Evolutionary conservation across 192 early-diverging fungal species (phyloP).

Genomic region (Backusella tuberculispora): DNA sequence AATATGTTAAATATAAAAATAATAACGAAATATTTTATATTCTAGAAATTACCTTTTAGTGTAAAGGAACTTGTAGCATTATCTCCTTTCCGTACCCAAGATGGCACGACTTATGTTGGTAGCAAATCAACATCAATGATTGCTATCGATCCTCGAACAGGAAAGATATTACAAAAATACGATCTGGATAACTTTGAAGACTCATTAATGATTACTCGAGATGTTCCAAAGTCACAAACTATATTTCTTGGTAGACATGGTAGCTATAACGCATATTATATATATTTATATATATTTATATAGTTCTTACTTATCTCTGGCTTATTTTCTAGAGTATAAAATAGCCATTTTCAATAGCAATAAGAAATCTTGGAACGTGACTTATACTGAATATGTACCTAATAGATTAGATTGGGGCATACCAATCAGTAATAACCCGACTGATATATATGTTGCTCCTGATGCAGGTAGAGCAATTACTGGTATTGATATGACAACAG

Average conservation of each 20-base stretch:
- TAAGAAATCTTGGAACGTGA: constrained; percentile 39
- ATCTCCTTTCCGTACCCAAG: constrained; percentile 55
- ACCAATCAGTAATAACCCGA: constrained; percentile 20
- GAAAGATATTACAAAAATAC: constrained; percentile 60
- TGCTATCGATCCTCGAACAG: constrained; percentile 70
- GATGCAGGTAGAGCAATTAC: constrained; percentile 36
- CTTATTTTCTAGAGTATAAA: constrained; percentile 51
- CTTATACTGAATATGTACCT: constrained; percentile 49
- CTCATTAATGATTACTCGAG: constrained; percentile 25
- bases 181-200: constrained; percentile 48
- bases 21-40: background rate
- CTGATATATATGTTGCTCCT: constrained; percentile 42
- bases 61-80: constrained; percentile 70
- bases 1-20: no score
- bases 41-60: constrained; percentile 65
- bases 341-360: constrained; percentile 54
- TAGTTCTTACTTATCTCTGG: background rate
- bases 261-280: background rate
- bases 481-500: constrained; percentile 34
- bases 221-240: constrained; percentile 34
- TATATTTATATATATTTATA: background rate
- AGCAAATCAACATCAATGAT: constrained; percentile 66
- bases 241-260: constrained; percentile 44
- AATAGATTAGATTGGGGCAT: constrained; percentile 36
- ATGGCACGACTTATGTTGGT: constrained; percentile 65